phyloP scores from a whole-genome alignment of 2,329 filamentous ascomycete species.

The Neonectria faginata region DNA sequence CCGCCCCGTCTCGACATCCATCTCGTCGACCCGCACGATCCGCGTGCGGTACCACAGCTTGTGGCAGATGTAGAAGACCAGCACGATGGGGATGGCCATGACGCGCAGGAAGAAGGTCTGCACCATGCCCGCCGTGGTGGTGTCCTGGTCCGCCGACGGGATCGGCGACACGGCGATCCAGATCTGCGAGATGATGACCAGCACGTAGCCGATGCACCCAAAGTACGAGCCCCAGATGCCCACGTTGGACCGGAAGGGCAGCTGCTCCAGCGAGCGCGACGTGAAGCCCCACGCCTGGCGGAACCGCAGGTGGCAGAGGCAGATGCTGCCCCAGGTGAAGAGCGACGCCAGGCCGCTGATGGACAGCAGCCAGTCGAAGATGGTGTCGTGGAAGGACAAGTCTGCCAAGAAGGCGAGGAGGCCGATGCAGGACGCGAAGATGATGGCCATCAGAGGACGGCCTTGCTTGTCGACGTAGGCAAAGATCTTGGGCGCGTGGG shows the following conservation, averaged over 20 bases:
- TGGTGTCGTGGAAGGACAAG: constrained; percentile 65
- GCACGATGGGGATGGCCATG: constrained; percentile 76
- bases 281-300: constrained; percentile 78
- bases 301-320: constrained; percentile 90
- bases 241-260: constrained; percentile 84
- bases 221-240: constrained; percentile 84
- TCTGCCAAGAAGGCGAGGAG: constrained; percentile 83
- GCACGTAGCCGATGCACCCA: constrained; percentile 79
- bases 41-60: constrained; percentile 79
- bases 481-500: constrained; percentile 81
- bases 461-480: constrained; percentile 86
- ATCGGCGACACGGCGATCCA: constrained; percentile 87
- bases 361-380: constrained; percentile 84
- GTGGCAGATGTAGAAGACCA: constrained; percentile 77
- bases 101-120: constrained; percentile 80
- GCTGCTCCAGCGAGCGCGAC: constrained; percentile 76
- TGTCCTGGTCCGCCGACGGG: constrained; percentile 55
- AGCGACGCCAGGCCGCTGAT: constrained; percentile 78
- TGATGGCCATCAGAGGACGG: constrained; percentile 81
- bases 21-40: constrained; percentile 75
- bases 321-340: constrained; percentile 87
- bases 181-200: constrained; percentile 86
- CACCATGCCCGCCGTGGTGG: constrained; percentile 59
- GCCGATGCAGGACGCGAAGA: constrained; percentile 74
- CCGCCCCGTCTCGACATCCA: constrained; percentile 88